Conservation (phyloP, 257 asterid genomes). For the Solanum boliviense region DNA sequence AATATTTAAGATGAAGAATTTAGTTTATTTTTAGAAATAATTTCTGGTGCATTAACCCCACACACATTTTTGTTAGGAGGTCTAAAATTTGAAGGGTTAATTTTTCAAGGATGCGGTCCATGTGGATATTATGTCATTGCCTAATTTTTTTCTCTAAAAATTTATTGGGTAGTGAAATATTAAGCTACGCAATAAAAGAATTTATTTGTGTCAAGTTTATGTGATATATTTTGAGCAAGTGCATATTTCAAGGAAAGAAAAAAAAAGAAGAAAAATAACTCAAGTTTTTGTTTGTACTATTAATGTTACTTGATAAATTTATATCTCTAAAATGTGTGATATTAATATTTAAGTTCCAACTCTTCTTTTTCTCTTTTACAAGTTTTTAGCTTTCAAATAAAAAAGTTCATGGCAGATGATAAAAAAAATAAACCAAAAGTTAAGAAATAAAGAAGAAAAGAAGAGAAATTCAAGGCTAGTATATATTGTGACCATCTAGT, state of each 20-base stretch:
- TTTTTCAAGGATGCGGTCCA: not conserved
- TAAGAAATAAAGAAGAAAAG: not conserved
- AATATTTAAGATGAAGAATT: no score
- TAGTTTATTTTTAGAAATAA: no score
- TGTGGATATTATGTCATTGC: not conserved
- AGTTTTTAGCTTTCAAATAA: not conserved
- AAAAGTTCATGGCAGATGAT: not conserved
- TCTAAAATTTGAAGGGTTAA: not conserved
- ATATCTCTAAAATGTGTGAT: no score
- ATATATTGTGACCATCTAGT: not conserved
- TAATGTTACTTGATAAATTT: no score
- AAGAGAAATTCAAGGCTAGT: not conserved
- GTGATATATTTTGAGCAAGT: not conserved
- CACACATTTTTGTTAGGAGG: not conserved
- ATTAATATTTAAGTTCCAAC: no score
- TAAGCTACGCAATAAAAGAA: no score
- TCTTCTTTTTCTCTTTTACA: not conserved
- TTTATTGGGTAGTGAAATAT: not conserved
- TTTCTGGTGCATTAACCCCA: no score
- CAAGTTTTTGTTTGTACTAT: no score
- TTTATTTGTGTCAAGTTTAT: no score
- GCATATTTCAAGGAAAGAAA: not conserved
- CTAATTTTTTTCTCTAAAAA: not conserved
- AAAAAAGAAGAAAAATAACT: no score
- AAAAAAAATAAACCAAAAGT: not conserved